These are phyloP conservation scores for Coemansia sp. DNA, from an alignment of 192 early-diverging fungal genomes.

Conservation along the genomic window DNA sequence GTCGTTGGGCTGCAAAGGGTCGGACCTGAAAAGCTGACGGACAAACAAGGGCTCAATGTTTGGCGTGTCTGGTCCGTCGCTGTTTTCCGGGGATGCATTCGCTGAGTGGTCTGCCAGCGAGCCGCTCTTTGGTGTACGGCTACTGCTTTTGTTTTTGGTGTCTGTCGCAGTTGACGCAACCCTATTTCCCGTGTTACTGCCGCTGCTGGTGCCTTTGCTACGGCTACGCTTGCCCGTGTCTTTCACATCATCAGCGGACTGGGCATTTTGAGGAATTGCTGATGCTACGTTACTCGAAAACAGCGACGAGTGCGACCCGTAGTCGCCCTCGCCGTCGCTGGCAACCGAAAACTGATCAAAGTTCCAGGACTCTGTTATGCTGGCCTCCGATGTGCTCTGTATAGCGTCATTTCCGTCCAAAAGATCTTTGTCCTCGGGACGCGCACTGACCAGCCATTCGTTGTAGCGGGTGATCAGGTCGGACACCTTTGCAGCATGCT, in stretches of 20 bases:
- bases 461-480: conserved; percentile 51
- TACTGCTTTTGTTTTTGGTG: background rate
- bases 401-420: conserved; percentile 49
- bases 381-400: conserved; percentile 51
- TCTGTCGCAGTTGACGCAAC: background rate
- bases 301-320: conserved; percentile 49
- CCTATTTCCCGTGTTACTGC: background rate
- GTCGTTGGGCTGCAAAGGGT: conserved; percentile 8
- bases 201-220: background rate
- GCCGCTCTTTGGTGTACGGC: background rate
- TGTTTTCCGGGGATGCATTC: conserved; percentile 13
- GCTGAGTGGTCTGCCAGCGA: conserved; percentile 4
- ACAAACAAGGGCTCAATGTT: conserved; percentile 45
- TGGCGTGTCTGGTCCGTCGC: conserved; percentile 16
- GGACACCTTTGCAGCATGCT: conserved; percentile 45
- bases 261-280: conserved; percentile 13
- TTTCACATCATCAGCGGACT: background rate
- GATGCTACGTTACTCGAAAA: conserved; percentile 34
- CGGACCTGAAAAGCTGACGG: conserved; percentile 40
- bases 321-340: conserved; percentile 48
- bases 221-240: background rate
- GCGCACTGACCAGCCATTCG: conserved; percentile 38
- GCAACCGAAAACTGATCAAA: conserved; percentile 54
- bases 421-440: conserved; percentile 30
- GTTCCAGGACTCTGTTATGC: conserved; percentile 53